A percentile compares a stretch with the other conserved stretches of the same genome.
phyloP scores from a whole-genome alignment of 2,329 filamentous ascomycete species.

The Calonectria naviculata region DNA sequence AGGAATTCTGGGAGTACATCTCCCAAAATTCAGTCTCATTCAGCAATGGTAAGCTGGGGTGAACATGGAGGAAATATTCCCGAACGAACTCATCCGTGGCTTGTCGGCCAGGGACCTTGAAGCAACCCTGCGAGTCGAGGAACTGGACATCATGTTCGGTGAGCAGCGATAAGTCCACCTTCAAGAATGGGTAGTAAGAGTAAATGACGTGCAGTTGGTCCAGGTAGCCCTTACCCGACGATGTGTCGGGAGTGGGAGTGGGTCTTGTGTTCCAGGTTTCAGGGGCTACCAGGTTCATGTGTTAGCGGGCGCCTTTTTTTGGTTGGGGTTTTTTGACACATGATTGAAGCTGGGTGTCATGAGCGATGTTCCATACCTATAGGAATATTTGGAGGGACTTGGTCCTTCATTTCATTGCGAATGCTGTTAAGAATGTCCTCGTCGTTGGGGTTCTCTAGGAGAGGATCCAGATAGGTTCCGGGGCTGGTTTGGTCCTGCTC shows the following conservation, averaged over 20 bases:
- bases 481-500: neutral
- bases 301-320: neutral
- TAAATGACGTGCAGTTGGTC: slow-evolving; percentile 24
- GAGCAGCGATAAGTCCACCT: slow-evolving; percentile 18
- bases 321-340: too few relatives aligned
- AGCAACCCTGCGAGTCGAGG: slow-evolving; percentile 25
- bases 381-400: neutral
- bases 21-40: slow-evolving; percentile 25
- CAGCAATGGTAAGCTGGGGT: slow-evolving; percentile 21
- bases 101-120: slow-evolving; percentile 21
- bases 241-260: neutral
- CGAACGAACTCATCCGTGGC: slow-evolving; percentile 23
- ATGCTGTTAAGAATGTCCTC: neutral
- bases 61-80: slow-evolving; percentile 27
- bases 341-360: neutral
- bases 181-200: slow-evolving; percentile 22
- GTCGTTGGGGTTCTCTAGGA: neutral
- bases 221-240: neutral
- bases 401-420: neutral
- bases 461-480: neutral
- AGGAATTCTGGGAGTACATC: slow-evolving; percentile 3
- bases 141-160: slow-evolving; percentile 22
- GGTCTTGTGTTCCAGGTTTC: neutral
- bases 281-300: neutral
- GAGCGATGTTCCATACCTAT: neutral